Base-by-base conservation (phyloP, 2,329 filamentous ascomycete genomes). In the Neonectria neomacrospora region DNA sequence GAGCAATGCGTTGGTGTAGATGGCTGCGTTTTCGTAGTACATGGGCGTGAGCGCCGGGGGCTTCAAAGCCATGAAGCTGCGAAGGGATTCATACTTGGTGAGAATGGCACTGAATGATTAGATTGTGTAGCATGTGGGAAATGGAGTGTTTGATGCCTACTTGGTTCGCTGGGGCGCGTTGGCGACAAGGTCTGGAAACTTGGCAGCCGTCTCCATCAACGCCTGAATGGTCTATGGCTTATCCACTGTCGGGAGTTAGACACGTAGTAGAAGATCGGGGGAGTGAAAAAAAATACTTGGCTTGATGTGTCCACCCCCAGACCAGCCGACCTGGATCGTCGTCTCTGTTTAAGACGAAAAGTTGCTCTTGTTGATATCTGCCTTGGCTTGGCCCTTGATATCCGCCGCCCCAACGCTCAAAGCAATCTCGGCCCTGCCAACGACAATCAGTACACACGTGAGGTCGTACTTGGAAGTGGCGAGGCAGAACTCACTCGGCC, bases 241-340 rank as follows among this genome's bases (percentile, higher is more conserved):
- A 10, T 63, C 54, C 54, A 58, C 23, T 26, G 23, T 26, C 23
- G 6, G 23, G 23, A 26, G 6, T 26, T 26, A 26, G 23, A 26
- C 23, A 6, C 3, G 23, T 6, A 26, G 3, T 26, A 3, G 23
- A 26, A 26, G 23, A 26, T 3, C 6, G 23, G 23, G 6, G 23
- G 23, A 3, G 23, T n/a, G n/a, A n/a, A 26, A 26, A 26, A 6
- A 26, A 26, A 26, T 26, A 26, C 23, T 26, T 51, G 48, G 54
- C 50, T 63, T 63, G 54, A 63, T 63, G 32, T 54, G 28, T 5
- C 60, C 60, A n/a, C 60, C 60, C 2, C 60, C 60, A 34, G 30
- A 48, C 60, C 60, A 63, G 23, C 50, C 23, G 1, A 58, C 60
- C 20, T 58, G 54, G 23, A 58, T 58, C 2, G 60, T 58, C 5